Evolutionary conservation across 2,329 filamentous ascomycete species (phyloP), one percentile per base, ranked within the genome.

Genomic region (Talaromyces sp.): DNA sequence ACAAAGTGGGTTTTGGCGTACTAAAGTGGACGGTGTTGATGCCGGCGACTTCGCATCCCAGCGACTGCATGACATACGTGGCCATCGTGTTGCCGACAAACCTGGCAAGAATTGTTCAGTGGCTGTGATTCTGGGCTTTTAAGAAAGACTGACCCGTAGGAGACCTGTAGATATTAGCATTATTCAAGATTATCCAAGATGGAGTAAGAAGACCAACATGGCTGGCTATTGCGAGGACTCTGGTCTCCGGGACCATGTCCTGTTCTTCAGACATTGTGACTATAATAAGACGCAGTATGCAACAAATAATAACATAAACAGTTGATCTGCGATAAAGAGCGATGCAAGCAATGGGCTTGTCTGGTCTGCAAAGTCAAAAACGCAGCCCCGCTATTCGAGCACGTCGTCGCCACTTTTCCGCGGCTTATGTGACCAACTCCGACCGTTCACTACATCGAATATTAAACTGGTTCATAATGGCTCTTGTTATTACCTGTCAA

Each of bases 81-180:
- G 93, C 93, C 82, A 99, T 96, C 71, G 93, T 96, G 75, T 99
- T 99, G 57, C 95, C 95, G 67, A 99, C 95, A 83, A 97, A 93
- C 73, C 95, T 96, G 74, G 65, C 19, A 32, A 30, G 3, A 22
- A 13, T 39, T 36, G n/a, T 9, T 9, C 39, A 33, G 36, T 17
- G 55, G 27, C 44, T 22, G 4, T 33, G 2, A 19, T 1, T 47
- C 17, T 19, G 17, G 11, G 3, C 19, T n/a, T n/a, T 11, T n/a
- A 30, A 22, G 10, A 25, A 47, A 2, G 25, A 60, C 61, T 53
- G 19, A 63, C 59, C 59, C 59, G 17, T 61, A 61, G 44, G 36
- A 53, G n/a, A 63, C 61, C 61, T 57, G 51, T 59, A 57, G 67
- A 65, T 47, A 44, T 36, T 62, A 64, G 57, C 58, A 57, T 61